These are phyloP conservation scores for Penicillium bovifimosum DNA, from an alignment of 495 filamentous ascomycete genomes.

Conservation along the genomic window DNA sequence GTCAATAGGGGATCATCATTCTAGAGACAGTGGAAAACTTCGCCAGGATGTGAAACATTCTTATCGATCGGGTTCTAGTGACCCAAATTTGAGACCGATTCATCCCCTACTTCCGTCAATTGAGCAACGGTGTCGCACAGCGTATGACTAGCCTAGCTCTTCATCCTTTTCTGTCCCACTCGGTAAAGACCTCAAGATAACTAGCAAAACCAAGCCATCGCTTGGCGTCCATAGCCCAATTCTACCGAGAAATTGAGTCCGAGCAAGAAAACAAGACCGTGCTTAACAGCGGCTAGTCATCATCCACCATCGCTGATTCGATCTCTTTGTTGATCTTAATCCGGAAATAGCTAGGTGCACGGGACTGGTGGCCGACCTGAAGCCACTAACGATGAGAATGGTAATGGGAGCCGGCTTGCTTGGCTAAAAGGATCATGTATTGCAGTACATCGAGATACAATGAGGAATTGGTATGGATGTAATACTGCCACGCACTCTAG, in stretches of 20 bases:
- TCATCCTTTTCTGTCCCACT: background rate
- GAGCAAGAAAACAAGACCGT: background rate
- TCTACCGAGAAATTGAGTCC: background rate
- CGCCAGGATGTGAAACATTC: background rate
- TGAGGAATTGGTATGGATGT: background rate
- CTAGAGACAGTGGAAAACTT: background rate
- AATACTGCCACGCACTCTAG: slow-evolving; percentile 19
- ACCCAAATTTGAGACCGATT: background rate
- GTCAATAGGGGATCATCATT: background rate
- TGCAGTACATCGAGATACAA: background rate
- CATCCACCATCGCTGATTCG: slow-evolving; percentile 9
- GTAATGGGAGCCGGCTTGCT: slow-evolving; percentile 2
- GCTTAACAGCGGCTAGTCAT: slow-evolving; percentile 3
- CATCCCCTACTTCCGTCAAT: background rate
- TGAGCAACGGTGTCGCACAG: background rate
- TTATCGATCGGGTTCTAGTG: background rate
- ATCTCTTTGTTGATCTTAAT: slow-evolving; percentile 17
- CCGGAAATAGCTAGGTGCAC: slow-evolving; percentile 10
- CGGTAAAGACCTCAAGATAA: background rate
- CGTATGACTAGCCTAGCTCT: background rate
- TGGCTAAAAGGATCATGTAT: background rate
- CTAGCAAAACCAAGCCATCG: background rate
- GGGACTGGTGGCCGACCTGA: background rate
- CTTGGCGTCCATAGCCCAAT: background rate
- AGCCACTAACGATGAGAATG: slow-evolving; percentile 4